These are phyloP conservation scores for Neurospora sp. DNA, from an alignment of 495 filamentous ascomycete species.

Conservation along the genomic window DNA sequence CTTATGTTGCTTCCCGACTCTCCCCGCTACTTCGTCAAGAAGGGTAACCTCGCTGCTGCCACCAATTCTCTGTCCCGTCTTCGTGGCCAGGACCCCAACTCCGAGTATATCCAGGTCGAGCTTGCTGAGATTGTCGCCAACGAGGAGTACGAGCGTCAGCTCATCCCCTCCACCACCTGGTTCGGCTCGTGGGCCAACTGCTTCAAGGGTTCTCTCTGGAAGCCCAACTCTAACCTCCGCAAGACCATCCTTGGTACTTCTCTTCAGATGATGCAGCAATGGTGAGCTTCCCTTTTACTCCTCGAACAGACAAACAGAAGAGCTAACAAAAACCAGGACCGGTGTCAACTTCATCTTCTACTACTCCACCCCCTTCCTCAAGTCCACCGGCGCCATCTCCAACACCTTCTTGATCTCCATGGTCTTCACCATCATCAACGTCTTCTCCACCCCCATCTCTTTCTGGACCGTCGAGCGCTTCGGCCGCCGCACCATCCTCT, in stretches of 20 bases:
- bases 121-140: slow-evolving; percentile 75
- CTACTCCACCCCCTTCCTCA: slow-evolving; percentile 74
- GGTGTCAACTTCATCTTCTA: slow-evolving; percentile 95
- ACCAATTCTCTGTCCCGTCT: slow-evolving; percentile 53
- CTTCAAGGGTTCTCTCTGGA: slow-evolving; percentile 48
- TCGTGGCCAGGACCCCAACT: slow-evolving; percentile 54
- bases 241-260: slow-evolving; percentile 67
- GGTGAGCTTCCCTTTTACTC: slow-evolving; percentile 13
- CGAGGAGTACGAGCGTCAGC: slow-evolving; percentile 64
- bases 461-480: slow-evolving; percentile 76
- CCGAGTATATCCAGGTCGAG: slow-evolving; percentile 56
- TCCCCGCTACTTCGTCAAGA: slow-evolving; percentile 72
- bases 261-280: slow-evolving; percentile 69
- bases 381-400: slow-evolving; percentile 55
- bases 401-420: slow-evolving; percentile 73
- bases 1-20: slow-evolving; percentile 62
- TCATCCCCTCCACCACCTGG: slow-evolving; percentile 56
- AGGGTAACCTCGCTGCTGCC: slow-evolving; percentile 53
- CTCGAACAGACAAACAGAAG: not conserved
- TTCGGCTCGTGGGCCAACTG: slow-evolving; percentile 58
- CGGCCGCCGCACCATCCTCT: slow-evolving; percentile 74
- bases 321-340: slow-evolving; percentile 29
- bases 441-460: slow-evolving; percentile 67
- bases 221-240: slow-evolving; percentile 51
- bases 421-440: slow-evolving; percentile 79